These are phyloP conservation scores for Trichoderma koningii DNA, from an alignment of 2,329 filamentous ascomycete genomes.

Conservation along the genomic window DNA sequence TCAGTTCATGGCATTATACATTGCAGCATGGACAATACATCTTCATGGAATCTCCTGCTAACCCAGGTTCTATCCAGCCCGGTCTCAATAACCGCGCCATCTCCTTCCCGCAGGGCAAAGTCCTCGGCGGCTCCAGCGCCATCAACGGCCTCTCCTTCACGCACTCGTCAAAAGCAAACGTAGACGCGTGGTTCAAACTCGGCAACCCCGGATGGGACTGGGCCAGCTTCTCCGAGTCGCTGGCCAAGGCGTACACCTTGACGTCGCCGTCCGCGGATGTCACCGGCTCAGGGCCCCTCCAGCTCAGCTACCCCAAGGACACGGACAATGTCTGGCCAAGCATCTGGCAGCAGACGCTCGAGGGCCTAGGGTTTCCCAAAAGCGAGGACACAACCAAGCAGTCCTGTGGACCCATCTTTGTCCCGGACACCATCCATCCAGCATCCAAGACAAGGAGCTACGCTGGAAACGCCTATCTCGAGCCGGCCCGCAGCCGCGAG, in stretches of 20 bases:
- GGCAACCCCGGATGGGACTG: constrained; percentile 37
- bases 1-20: not conserved
- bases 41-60: too few relatives aligned
- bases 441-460: constrained; percentile 39
- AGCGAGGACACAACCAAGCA: constrained; percentile 36
- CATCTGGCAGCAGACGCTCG: constrained; percentile 19
- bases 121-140: constrained; percentile 37
- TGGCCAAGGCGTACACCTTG: constrained; percentile 40
- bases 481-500: constrained; percentile 35
- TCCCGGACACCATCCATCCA: constrained; percentile 38
- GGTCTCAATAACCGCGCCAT: constrained; percentile 31
- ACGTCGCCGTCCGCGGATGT: constrained; percentile 29
- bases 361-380: not conserved
- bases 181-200: constrained; percentile 34
- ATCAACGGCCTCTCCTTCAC: constrained; percentile 36
- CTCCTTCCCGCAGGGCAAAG: constrained; percentile 31
- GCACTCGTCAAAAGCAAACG: constrained; percentile 22
- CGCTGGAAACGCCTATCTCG: constrained; percentile 38
- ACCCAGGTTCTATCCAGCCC: not conserved
- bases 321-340: constrained; percentile 4
- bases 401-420: constrained; percentile 38
- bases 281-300: constrained; percentile 35
- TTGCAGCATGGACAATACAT: too few relatives aligned
- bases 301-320: constrained; percentile 29
- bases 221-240: constrained; percentile 33